Conservation (phyloP, 257 asterid species). For the Fraxinus quadrangulata region DNA sequence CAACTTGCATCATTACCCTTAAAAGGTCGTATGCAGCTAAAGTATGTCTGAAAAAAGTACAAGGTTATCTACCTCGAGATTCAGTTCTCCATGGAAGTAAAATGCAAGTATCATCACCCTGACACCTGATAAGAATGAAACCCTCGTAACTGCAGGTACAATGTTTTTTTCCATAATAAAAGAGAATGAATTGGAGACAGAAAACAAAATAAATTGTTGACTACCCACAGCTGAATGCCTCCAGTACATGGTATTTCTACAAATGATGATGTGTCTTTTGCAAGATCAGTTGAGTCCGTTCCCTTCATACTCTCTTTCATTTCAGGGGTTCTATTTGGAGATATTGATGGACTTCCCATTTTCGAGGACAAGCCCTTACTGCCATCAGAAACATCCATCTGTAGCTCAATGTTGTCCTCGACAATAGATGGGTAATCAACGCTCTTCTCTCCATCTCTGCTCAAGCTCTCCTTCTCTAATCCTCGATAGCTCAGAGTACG, state of each 20-base stretch:
- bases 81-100: conserved; percentile 32
- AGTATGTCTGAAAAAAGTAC: conserved; percentile 8
- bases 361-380: conserved; percentile 30
- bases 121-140: conserved; percentile 32
- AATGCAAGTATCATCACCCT: conserved; percentile 25
- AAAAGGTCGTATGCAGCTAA: conserved; percentile 9
- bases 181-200: conserved; percentile 12
- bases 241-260: conserved; percentile 14
- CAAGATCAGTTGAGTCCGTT: conserved; percentile 5
- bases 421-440: conserved; percentile 13
- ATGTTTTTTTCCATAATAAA: background rate
- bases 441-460: conserved; percentile 6
- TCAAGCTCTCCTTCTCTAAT: conserved; percentile 14
- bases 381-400: conserved; percentile 18
- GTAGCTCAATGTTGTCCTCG: conserved; percentile 23
- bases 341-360: conserved; percentile 18
- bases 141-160: conserved; percentile 3
- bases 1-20: background rate
- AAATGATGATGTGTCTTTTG: conserved; percentile 23
- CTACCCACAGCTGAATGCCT: conserved; percentile 5
- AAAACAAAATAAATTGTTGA: conserved; percentile 10
- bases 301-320: conserved; percentile 10
- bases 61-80: conserved; percentile 35
- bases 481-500: conserved; percentile 17
- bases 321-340: conserved; percentile 22